Base-by-base conservation (phyloP, 139 green algal genomes). In the Pleodorina starrii region DNA sequence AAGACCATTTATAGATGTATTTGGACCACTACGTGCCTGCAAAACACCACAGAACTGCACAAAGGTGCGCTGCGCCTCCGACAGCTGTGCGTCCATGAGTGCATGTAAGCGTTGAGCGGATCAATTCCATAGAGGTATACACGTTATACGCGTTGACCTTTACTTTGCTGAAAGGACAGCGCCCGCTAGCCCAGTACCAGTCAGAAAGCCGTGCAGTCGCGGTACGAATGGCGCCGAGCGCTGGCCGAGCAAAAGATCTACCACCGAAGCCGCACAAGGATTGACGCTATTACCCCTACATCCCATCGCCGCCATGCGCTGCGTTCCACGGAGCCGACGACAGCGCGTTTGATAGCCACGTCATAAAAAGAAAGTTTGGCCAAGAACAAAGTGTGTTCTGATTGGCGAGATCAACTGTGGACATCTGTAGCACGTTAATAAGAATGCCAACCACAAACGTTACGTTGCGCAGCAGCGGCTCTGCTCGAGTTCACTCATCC, bases 11-110 rank as follows among this genome's bases (percentile, higher is more conserved):
- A n/a, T n/a, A n/a, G n/a, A n/a, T n/a, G n/a, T n/a, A n/a, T n/a
- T n/a, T n/a, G n/a, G n/a, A n/a, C n/a, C n/a, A n/a, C n/a, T n/a
- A n/a, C n/a, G n/a, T n/a, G 79, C 82, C 82, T 88, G 46, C 66
- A 88, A 32, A 6, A 79, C 82, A 23, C 44, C 11, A 44, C 82
- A 88, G 32, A 88, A 88, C 46, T 69, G 44, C 0, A 69, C 63
- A 23, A 88, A 88, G 2, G 32, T 6, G 2, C 11, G 66, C 35
- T 80, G 66, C 7, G 51, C 63, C 25, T 79, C 44, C n/a, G 82
- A 88, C 60, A 88, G 82, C 63, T 88, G 82, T 16, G 74, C 29
- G 7, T 27, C 76, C 76, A 84, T 85, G 23, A 16, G 57, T n/a
- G n/a, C n/a, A n/a, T n/a, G n/a, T n/a, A n/a, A n/a, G n/a, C n/a